A percentile compares a stretch with the other conserved stretches of the same genome.
These are phyloP conservation scores for Microstegium vimineum DNA, from an alignment of 176 grass and related monocot species.

Conservation along the genomic window DNA sequence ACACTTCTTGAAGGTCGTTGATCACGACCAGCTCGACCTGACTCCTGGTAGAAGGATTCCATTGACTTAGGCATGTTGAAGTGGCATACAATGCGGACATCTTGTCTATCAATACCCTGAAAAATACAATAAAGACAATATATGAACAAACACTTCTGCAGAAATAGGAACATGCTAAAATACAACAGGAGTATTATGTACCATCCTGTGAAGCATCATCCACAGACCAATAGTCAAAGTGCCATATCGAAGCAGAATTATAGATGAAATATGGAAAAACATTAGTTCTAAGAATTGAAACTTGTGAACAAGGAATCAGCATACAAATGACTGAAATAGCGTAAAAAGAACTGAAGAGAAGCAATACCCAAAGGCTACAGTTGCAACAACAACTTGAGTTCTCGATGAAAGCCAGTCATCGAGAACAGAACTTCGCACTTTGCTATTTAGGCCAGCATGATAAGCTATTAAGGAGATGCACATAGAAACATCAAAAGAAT, in stretches of 20 bases:
- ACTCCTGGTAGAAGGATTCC: slow-evolving; percentile 97
- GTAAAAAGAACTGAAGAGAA: slow-evolving; percentile 13
- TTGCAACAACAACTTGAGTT: slow-evolving; percentile 92
- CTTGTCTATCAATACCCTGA: slow-evolving; percentile 97
- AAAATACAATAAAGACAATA: slow-evolving; percentile 22
- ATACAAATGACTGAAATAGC: slow-evolving; percentile 8
- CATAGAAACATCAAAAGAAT: slow-evolving; percentile 7
- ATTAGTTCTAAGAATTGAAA: slow-evolving; percentile 17
- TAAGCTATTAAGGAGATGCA: slow-evolving; percentile 65
- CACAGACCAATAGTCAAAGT: background rate
- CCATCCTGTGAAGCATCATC: slow-evolving; percentile 63
- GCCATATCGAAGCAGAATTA: slow-evolving; percentile 15
- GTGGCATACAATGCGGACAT: slow-evolving; percentile 91
- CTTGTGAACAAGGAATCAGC: slow-evolving; percentile 19
- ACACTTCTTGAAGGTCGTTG: slow-evolving; percentile 79
- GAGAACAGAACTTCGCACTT: slow-evolving; percentile 71
- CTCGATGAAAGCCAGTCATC: slow-evolving; percentile 87
- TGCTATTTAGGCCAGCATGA: slow-evolving; percentile 82
- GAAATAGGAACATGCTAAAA: background rate
- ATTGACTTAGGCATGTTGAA: slow-evolving; percentile 97
- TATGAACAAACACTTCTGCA: slow-evolving; percentile 26
- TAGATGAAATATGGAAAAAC: slow-evolving; percentile 7
- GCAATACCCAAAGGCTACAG: slow-evolving; percentile 93
- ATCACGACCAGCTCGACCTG: slow-evolving; percentile 85
- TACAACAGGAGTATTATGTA: slow-evolving; percentile 27